Base-by-base conservation (phyloP, 2,329 filamentous ascomycete genomes). In the Alternaria arborescens region DNA sequence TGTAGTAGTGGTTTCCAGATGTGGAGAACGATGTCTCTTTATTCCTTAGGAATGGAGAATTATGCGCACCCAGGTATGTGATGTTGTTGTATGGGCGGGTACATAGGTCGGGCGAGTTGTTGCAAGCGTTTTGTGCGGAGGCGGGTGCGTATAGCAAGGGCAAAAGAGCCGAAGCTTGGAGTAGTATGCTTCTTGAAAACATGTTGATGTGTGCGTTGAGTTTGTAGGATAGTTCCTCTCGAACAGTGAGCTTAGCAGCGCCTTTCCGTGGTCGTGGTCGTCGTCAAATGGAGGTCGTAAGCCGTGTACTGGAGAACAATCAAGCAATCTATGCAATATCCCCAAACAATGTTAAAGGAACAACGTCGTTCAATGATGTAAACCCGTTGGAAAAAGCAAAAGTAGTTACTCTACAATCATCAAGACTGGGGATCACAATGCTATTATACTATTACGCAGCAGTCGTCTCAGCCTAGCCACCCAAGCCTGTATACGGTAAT, bases 71-170 rank as follows among this genome's bases (percentile, higher is more conserved):
- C 72, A 94, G 86, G 76, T 94, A 86, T 3, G 91, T 94, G 69
- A 95, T 86, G 67, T 90, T 87, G 80, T 88, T 89, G 82, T 95
- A 95, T 18, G 86, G 80, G 65, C 87, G 87, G 62, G 80, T 82
- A 82, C 92, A 95, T 41, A 95, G 85, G 43, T 84, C 81, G 0
- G 91, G 90, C 1, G 90, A 93, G 82, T 94, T 94, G 81, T 95
- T 95, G 85, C 92, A 95, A 32, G 88, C 87, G 66, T 73, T 76
- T 53, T 78, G 72, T 58, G 76, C 76, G 5, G 71, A 70, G 51
- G 62, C 62, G 55, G 68, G 62, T 12, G 67, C 58, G 61, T 62
- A 74, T 65, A 78, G 65, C 48, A 74, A 62, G n/a, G 73, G 69
- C 16, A 75, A 36, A 22, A 78, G 53, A 22, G 71, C 64, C 6